A percentile compares a stretch with the other conserved stretches of the same genome.
Evolutionary conservation across 441 rosid genomes (phyloP).

Genomic region (Syzygium syzygioides): DNA sequence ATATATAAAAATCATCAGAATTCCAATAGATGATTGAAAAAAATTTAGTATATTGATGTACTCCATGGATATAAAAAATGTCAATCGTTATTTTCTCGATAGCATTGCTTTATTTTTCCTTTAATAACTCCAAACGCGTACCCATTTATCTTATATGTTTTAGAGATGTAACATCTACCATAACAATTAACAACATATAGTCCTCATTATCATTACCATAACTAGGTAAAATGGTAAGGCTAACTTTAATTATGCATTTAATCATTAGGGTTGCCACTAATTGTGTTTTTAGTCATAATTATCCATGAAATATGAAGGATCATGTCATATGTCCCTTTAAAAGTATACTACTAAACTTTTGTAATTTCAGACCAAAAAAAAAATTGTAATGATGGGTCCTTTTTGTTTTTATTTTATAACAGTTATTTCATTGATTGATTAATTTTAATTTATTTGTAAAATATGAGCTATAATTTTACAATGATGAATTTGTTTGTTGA

Average conservation of each 20-base stretch:
- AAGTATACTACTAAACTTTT: background rate
- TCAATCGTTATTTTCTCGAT: background rate
- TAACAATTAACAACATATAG: background rate
- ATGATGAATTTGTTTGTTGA: background rate
- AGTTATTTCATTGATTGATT: background rate
- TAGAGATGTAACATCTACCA: background rate
- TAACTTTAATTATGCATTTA: background rate
- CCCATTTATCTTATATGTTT: background rate
- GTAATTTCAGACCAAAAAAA: background rate
- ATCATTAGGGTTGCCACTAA: background rate
- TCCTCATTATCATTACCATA: background rate
- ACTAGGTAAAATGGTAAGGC: background rate
- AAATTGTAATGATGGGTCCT: background rate
- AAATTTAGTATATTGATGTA: background rate
- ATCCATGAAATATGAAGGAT: background rate
- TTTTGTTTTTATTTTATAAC: background rate
- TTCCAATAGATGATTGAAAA: background rate
- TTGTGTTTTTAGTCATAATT: background rate
- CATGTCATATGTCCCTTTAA: background rate
- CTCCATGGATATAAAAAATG: background rate
- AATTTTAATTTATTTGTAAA: background rate
- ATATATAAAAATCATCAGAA: background rate
- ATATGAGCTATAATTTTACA: background rate
- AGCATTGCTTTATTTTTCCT: background rate
- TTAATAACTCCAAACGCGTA: background rate